These are phyloP conservation scores for Linderniella brevidens DNA, from an alignment of 257 asterid species.

Conservation along the genomic window DNA sequence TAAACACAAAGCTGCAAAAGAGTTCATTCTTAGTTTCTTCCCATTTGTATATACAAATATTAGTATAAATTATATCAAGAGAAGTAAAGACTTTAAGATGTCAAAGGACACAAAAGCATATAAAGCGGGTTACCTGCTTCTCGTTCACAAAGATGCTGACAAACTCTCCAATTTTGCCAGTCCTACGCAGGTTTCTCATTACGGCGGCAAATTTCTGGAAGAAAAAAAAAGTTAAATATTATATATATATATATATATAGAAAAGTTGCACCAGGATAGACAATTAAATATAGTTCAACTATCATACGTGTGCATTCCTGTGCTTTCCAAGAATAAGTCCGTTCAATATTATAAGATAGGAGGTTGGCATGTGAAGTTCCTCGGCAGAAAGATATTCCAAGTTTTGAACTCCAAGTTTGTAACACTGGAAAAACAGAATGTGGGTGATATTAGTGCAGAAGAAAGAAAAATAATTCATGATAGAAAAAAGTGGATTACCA, in stretches of 20 bases:
- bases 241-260: no score
- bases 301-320: slow-evolving; percentile 53
- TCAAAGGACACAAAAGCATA: background rate
- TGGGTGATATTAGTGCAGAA: background rate
- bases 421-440: slow-evolving; percentile 40
- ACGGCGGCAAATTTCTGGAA: slow-evolving; percentile 46
- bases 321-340: slow-evolving; percentile 97
- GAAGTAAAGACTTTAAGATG: no score
- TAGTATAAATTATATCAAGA: no score
- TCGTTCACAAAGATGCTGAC: slow-evolving; percentile 86
- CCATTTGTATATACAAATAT: no score
- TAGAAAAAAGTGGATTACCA: no score
- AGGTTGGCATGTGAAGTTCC: slow-evolving; percentile 79
- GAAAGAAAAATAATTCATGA: no score
- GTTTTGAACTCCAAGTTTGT: slow-evolving; percentile 64
- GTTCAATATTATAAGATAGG: slow-evolving; percentile 58
- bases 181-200: slow-evolving; percentile 81
- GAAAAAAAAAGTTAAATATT: slow-evolving; percentile 7
- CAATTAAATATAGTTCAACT: no score
- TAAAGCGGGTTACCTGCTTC: slow-evolving; percentile 41
- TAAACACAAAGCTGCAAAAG: slow-evolving; percentile 75
- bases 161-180: slow-evolving; percentile 83
- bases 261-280: background rate
- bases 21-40: slow-evolving; percentile 10
- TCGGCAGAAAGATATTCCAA: slow-evolving; percentile 76